A percentile compares a stretch with the other conserved stretches of the same genome.
Evolutionary conservation across 306 rosid species (phyloP).

Genomic region (Begonia fuchsioides): DNA sequence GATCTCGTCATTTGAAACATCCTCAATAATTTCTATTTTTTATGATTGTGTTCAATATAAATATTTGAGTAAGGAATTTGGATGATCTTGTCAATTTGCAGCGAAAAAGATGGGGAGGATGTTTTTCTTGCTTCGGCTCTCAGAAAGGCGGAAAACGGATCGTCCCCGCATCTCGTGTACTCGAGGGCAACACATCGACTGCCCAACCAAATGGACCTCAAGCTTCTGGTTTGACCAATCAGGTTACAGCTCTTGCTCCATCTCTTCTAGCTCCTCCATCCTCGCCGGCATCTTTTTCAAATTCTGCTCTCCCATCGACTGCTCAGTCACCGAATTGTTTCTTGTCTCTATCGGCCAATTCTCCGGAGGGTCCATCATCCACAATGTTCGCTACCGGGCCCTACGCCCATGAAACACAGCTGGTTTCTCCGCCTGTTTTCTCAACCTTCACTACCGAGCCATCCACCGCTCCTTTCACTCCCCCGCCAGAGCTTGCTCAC

Average conservation of each 20-base stretch:
- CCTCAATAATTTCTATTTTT: too few species aligned
- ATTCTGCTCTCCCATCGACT: conserved; percentile 90
- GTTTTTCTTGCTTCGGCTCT: conserved; percentile 75
- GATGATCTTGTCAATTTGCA: conserved; percentile 27
- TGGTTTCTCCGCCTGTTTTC: conserved; percentile 94
- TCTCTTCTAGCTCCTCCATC: conserved; percentile 97
- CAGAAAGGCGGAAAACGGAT: conserved; percentile 96
- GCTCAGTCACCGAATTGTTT: conserved; percentile 81
- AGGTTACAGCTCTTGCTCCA: conserved; percentile 63
- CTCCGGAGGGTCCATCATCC: conserved; percentile 94
- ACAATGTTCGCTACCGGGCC: conserved; percentile 91
- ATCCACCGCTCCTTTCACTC: conserved; percentile 94
- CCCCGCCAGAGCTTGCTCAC: conserved; percentile 98
- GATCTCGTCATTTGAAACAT: too few species aligned
- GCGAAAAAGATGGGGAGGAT: conserved; percentile 98
- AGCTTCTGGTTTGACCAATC: conserved; percentile 50
- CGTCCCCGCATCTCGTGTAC: conserved; percentile 77
- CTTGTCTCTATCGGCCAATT: conserved; percentile 77
- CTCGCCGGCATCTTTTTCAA: conserved; percentile 89
- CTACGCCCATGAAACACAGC: conserved; percentile 85
- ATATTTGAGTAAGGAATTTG: too few species aligned
- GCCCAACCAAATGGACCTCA: conserved; percentile 77
- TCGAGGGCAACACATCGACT: conserved; percentile 57
- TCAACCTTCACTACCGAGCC: conserved; percentile 98
- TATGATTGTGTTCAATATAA: too few species aligned